phyloP scores from a whole-genome alignment of 768 basidiomycete genomes.

The Cystoderma amianthinum region DNA sequence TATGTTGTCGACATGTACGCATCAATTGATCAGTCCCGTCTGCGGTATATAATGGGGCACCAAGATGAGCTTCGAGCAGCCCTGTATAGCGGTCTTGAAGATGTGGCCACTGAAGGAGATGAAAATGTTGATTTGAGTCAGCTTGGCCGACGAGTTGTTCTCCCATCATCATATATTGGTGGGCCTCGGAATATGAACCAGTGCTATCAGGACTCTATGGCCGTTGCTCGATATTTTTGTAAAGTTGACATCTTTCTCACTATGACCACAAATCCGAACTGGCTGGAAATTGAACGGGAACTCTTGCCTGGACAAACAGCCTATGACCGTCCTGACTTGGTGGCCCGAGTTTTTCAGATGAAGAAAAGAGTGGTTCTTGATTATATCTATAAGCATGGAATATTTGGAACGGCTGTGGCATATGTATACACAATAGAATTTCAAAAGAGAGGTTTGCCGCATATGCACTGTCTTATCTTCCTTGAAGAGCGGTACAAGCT shows the following conservation, averaged over 20 bases:
- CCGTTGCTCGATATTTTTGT: slow-evolving; percentile 26
- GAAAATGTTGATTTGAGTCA: slow-evolving; percentile 17
- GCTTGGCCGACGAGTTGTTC: slow-evolving; percentile 23
- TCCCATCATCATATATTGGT: slow-evolving; percentile 36
- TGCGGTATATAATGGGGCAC: slow-evolving; percentile 22
- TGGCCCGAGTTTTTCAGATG: slow-evolving; percentile 34
- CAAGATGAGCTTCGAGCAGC: slow-evolving; percentile 25
- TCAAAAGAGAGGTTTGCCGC: slow-evolving; percentile 50
- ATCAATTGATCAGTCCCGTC: slow-evolving; percentile 24
- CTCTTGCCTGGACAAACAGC: slow-evolving; percentile 31
- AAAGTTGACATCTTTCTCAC: slow-evolving; percentile 43
- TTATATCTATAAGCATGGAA: slow-evolving; percentile 23
- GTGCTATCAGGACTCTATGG: slow-evolving; percentile 37
- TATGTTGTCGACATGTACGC: slow-evolving; percentile 31
- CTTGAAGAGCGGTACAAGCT: slow-evolving; percentile 25
- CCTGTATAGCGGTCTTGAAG: slow-evolving; percentile 16
- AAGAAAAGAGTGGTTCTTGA: slow-evolving; percentile 30
- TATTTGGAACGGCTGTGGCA: slow-evolving; percentile 35
- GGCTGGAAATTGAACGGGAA: slow-evolving; percentile 35
- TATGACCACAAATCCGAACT: slow-evolving; percentile 44
- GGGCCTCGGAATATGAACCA: slow-evolving; percentile 36
- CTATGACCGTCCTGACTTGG: slow-evolving; percentile 40
- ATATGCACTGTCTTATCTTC: slow-evolving; percentile 44
- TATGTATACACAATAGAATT: slow-evolving; percentile 49
- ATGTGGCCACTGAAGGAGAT: slow-evolving; percentile 16